A percentile compares a stretch with the other conserved stretches of the same genome.
Evolutionary conservation across 2,329 filamentous ascomycete species (phyloP).

Genomic region (Exserohilum turcica): DNA sequence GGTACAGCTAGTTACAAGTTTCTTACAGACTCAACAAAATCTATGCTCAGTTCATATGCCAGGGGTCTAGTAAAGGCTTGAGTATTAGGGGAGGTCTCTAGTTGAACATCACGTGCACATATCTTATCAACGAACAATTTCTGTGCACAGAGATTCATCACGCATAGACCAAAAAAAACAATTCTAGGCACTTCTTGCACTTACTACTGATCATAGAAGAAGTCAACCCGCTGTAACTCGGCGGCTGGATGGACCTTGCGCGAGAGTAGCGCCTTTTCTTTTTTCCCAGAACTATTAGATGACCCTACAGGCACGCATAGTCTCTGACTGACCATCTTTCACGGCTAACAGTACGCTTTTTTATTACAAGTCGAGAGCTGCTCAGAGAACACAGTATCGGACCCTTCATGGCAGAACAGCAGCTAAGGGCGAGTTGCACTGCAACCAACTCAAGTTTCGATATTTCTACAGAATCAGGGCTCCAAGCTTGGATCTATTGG

Average conservation of each 20-base stretch:
- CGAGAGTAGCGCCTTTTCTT: not conserved
- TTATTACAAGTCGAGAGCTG: not conserved
- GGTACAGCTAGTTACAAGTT: not conserved
- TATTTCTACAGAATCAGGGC: not conserved
- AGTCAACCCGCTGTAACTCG: not conserved
- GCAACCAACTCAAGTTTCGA: not conserved
- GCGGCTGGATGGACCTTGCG: not conserved
- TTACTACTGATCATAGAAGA: not conserved
- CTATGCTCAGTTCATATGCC: not conserved
- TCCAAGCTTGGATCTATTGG: slow-evolving; percentile 1
- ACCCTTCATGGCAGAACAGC: slow-evolving; percentile 1
- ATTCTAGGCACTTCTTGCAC: not conserved
- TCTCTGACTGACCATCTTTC: not conserved
- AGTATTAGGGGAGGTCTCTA: not conserved
- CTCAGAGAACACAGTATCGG: not conserved
- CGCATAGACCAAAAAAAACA: not conserved
- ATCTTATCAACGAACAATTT: not conserved
- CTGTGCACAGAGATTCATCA: not conserved
- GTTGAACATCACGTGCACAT: not conserved
- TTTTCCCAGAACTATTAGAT: not conserved
- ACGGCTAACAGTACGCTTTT: not conserved
- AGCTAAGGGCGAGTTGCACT: not conserved
- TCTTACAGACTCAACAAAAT: not conserved
- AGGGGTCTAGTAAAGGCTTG: not conserved
- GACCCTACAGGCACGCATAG: not conserved